Evolutionary conservation across 495 filamentous ascomycete genomes (phyloP).

Genomic region (Lentithecium fluviatile): DNA sequence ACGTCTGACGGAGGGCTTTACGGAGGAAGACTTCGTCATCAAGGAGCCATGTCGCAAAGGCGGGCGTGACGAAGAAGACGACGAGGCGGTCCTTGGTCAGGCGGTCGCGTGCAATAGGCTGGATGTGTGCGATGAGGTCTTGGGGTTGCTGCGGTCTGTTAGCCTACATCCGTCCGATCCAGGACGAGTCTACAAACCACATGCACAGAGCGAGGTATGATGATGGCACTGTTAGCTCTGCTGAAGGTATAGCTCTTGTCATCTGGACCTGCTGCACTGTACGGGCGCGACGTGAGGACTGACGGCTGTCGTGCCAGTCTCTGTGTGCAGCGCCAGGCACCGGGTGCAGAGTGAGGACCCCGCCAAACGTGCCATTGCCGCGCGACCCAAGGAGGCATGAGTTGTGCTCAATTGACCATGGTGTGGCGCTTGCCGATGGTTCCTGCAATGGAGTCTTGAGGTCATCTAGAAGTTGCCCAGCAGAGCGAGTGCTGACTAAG

Average conservation of each 20-base stretch:
- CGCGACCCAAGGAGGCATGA: slow-evolving; percentile 18
- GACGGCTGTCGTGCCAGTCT: not conserved
- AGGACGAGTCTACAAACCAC: not conserved
- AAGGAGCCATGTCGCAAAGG: slow-evolving; percentile 32
- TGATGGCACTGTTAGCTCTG: slow-evolving; percentile 17
- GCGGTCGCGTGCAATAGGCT: slow-evolving; percentile 1
- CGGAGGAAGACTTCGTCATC: slow-evolving; percentile 26
- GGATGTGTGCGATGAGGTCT: slow-evolving; percentile 20
- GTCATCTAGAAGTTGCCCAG: not conserved
- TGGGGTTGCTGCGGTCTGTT: slow-evolving; percentile 19
- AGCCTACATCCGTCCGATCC: not conserved
- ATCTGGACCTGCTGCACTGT: not conserved
- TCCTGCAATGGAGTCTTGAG: not conserved
- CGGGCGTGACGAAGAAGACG: slow-evolving; percentile 32
- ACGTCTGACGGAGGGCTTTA: slow-evolving; percentile 15
- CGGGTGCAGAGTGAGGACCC: not conserved
- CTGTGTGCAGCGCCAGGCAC: not conserved
- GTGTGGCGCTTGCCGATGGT: not conserved
- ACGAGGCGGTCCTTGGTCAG: not conserved
- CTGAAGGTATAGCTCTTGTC: not conserved
- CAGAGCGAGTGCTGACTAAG: not conserved
- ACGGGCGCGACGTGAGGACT: not conserved
- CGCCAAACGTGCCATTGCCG: slow-evolving; percentile 21
- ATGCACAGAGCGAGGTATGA: slow-evolving; percentile 14
- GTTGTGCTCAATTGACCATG: slow-evolving; percentile 14